Base-by-base conservation (phyloP, 371 early-diverging fungal genomes). In the Mortierella sp. region DNA sequence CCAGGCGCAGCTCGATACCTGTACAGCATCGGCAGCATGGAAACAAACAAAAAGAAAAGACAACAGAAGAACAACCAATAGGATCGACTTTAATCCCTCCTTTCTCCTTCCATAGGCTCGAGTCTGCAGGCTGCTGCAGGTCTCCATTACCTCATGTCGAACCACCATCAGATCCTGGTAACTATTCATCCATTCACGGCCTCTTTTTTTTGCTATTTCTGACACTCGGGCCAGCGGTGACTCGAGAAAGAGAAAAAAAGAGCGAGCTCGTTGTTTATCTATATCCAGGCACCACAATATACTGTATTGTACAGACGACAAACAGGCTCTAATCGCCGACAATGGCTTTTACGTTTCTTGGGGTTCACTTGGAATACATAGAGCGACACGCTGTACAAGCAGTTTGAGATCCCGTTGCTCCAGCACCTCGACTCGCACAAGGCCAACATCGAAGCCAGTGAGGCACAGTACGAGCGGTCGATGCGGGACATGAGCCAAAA, bases 131-230 rank as follows among this genome's bases (percentile, higher is more conserved):
- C 91, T 3, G 90, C 90, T 19, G 89, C 91, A n/a, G 91, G 91
- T 43, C 82, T 91, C 48, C 91, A 91, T 64, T 88, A 89, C 44
- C 73, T 91, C 54, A 89, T 90, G 78, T 91, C 91, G 67, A 91
- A 91, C 81, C 91, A 91, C 79, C 90, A 91, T 59, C 91, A 90
- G 71, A 85, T 91, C 50, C 82, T 91, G 87, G 91, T 91, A 89
- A 82, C 64, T 34, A 31, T 37, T 37, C 37, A 67, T 67, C 24
- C 34, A 11, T 10, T 21, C 24, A 9, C 37, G 4, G 14, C 8
- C 59, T 55, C 16, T n/a, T 54, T 54, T 59, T 14, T 13, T 14
- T 28, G 57, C 13, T 53, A 11, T 28, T 61, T 31, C 61, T 16
- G 0, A 50, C 50, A 50, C 50, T 50, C 48, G 9, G 13, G 13